A percentile compares a stretch with the other conserved stretches of the same genome.
Evolutionary conservation across 2,329 filamentous ascomycete genomes (phyloP).

Genomic region (Fusarium heterosporum): DNA sequence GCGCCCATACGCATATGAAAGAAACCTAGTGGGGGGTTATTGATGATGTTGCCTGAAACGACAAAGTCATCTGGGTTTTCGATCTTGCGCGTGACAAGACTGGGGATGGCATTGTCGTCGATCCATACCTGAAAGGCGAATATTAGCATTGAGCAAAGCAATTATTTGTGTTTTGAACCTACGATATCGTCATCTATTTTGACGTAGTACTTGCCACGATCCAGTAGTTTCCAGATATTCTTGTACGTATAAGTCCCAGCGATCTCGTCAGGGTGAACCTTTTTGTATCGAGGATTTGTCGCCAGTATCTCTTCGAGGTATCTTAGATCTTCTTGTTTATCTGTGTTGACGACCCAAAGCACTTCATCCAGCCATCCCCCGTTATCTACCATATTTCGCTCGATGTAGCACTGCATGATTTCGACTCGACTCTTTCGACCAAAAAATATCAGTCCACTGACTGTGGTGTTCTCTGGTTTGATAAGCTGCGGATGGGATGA

Average conservation of each 20-base stretch:
- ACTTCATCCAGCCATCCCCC: constrained; percentile 39
- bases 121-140: constrained; percentile 31
- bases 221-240: constrained; percentile 34
- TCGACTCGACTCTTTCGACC: constrained; percentile 28
- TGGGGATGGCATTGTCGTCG: constrained; percentile 33
- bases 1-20: constrained; percentile 39
- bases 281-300: constrained; percentile 33
- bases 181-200: constrained; percentile 39
- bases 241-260: constrained; percentile 29
- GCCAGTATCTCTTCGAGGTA: constrained; percentile 36
- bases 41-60: constrained; percentile 38
- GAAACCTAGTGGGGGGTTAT: constrained; percentile 38
- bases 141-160: constrained; percentile 9
- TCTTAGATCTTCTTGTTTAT: constrained; percentile 9
- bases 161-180: constrained; percentile 1
- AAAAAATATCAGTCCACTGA: constrained; percentile 37
- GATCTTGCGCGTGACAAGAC: constrained; percentile 28
- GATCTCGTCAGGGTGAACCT: constrained; percentile 20
- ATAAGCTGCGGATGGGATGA: background rate
- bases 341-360: constrained; percentile 34
- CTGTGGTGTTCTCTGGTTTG: constrained; percentile 30
- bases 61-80: constrained; percentile 28
- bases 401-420: constrained; percentile 35
- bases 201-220: constrained; percentile 39
- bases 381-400: constrained; percentile 36